phyloP scores from a whole-genome alignment of 2,329 filamentous ascomycete species.

The Sporothrix variecibatus region DNA sequence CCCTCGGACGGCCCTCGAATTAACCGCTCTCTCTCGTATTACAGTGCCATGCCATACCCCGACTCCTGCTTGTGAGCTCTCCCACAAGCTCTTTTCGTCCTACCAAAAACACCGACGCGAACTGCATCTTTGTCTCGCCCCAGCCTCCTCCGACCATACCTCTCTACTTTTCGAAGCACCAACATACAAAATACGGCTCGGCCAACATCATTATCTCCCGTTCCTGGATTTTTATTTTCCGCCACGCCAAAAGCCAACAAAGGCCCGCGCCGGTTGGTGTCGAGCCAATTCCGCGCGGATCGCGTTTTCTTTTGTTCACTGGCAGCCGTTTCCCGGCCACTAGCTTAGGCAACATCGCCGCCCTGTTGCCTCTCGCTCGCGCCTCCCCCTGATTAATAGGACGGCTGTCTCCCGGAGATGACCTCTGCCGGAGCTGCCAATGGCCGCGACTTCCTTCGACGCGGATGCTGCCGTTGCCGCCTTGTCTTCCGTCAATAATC shows the following conservation, averaged over 20 bases:
- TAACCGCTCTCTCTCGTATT: not conserved
- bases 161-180: not conserved
- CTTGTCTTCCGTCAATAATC: conserved; percentile 1
- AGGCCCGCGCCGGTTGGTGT: not conserved
- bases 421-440: conserved; percentile 42
- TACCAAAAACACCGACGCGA: conserved; percentile 1
- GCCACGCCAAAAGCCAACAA: not conserved
- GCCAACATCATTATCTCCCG: not conserved
- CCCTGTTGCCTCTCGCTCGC: too few relatives aligned
- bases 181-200: not conserved
- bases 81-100: conserved; percentile 5
- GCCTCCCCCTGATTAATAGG: not conserved
- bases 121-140: conserved; percentile 10
- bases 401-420: conserved; percentile 28
- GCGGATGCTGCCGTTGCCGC: conserved; percentile 41
- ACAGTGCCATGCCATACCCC: conserved; percentile 17
- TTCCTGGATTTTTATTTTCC: not conserved
- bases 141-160: not conserved
- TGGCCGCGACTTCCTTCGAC: conserved; percentile 56
- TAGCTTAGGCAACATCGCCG: conserved; percentile 10
- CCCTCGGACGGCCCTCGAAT: not conserved
- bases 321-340: not conserved
- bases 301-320: not conserved
- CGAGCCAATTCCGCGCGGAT: not conserved
- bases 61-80: conserved; percentile 2